Conservation (phyloP, 257 asterid genomes). For the Solanum chmielewskii region DNA sequence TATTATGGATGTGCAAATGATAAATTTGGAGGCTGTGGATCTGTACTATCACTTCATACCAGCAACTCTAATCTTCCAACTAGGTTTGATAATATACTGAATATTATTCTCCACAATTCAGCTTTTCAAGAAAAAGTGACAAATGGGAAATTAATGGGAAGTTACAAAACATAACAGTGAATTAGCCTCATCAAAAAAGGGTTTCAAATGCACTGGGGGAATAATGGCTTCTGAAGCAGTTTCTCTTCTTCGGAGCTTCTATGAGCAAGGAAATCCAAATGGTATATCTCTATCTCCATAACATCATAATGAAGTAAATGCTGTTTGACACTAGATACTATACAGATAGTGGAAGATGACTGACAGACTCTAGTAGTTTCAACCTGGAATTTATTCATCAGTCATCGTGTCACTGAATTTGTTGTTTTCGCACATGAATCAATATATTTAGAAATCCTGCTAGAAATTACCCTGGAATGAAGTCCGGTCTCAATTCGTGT, state of each 20-base stretch:
- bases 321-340: neutral
- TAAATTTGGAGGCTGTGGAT: slow-evolving; percentile 97
- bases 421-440: neutral
- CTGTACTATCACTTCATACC: slow-evolving; percentile 65
- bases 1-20: slow-evolving; percentile 86
- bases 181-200: slow-evolving; percentile 25
- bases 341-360: neutral
- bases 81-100: slow-evolving; percentile 24
- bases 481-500: neutral
- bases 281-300: slow-evolving; percentile 18
- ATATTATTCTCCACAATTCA: neutral
- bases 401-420: neutral
- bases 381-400: neutral
- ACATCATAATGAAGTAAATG: neutral
- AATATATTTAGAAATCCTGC: neutral
- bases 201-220: slow-evolving; percentile 81
- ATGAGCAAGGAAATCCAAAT: slow-evolving; percentile 95
- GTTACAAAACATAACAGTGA: slow-evolving; percentile 6
- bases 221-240: slow-evolving; percentile 76
- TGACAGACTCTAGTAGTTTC: neutral
- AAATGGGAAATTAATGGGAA: neutral
- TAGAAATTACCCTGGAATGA: neutral
- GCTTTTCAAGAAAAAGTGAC: neutral
- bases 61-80: slow-evolving; percentile 16
- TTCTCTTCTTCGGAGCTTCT: slow-evolving; percentile 59